A percentile compares a stretch with the other conserved stretches of the same genome.
Evolutionary conservation across 345 rosid species (phyloP).

Genomic region (Populus euphratica): DNA sequence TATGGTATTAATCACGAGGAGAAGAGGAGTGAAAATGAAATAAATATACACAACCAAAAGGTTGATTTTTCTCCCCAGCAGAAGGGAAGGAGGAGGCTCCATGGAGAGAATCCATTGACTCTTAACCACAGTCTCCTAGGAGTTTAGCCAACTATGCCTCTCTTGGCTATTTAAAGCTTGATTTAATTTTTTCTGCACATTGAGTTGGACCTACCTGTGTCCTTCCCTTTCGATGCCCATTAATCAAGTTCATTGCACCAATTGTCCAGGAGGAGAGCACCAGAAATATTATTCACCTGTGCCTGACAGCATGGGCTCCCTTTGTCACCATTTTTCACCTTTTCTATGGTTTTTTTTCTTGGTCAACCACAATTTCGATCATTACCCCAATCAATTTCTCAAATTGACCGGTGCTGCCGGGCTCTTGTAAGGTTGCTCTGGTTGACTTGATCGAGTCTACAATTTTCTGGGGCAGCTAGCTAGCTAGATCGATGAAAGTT

Average conservation of each 20-base stretch:
- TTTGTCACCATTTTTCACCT: neutral
- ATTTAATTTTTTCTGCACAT: neutral
- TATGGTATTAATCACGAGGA: no score
- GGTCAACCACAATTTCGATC: neutral
- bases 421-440: neutral
- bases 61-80: no score
- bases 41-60: neutral
- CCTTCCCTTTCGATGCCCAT: neutral
- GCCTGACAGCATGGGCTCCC: conserved; percentile 2
- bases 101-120: conserved; percentile 9
- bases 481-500: neutral
- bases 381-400: neutral
- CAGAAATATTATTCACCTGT: neutral
- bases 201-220: neutral
- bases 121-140: neutral
- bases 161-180: no score
- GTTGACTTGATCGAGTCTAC: neutral
- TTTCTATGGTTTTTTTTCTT: neutral
- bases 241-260: conserved; percentile 27
- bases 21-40: no score
- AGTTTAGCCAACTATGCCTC: neutral
- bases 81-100: no score
- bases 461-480: neutral
- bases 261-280: conserved; percentile 24
- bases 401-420: neutral